Evolutionary conservation across 345 rosid genomes (phyloP), one percentile per base, ranked within the genome.

Genomic region (Erysimum cheiranthoides): DNA sequence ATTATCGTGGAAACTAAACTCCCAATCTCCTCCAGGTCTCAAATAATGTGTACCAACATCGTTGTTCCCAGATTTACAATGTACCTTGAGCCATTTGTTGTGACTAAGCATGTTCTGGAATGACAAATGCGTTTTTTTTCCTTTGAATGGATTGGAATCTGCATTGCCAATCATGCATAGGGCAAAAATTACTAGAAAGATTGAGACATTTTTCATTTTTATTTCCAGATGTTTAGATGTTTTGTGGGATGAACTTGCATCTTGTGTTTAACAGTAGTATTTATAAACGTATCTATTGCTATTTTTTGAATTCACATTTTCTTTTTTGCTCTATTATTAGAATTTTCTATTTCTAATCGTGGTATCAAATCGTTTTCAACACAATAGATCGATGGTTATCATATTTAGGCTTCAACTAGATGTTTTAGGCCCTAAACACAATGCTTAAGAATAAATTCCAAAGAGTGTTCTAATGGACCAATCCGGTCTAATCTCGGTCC

Each of bases 1-100:
- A 5, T 56, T 11, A 35, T 74, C 71, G 6, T 14, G 1, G 47
- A 74, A 65, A 16, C 5, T 14, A 32, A 73, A 63, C 0, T 6
- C 1, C 49, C 59, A 73, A 10, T 42, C 39, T n/a, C 0, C 11
- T 6, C 6, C 3, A 42, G 73, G 78, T 35, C 7, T 10, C 13
- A 75, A 13, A n/a, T 57, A 67, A 0, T 32, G 51, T 6, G 5
- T 16, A 28, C 61, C 61, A 49, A 47, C 35, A 30, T 59, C 35
- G 5, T 5, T 7, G 59, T 68, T 38, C 3, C 21, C 40, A 36
- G 72, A 66, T 45, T 35, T 35, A 27, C 78, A 74, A 16, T 51
- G 78, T 11, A 66, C 73, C 67, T 25, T 74, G 50, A 74, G 73
- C 62, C 58, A 56, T 5, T 74, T 74, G 4, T 46, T 74, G 60